Percentiles rank a stretch among this genome's conserved stretches.
These are phyloP conservation scores for Coniosporium tulheliwenetii DNA, from an alignment of 2,329 filamentous ascomycete species.

Conservation along the genomic window DNA sequence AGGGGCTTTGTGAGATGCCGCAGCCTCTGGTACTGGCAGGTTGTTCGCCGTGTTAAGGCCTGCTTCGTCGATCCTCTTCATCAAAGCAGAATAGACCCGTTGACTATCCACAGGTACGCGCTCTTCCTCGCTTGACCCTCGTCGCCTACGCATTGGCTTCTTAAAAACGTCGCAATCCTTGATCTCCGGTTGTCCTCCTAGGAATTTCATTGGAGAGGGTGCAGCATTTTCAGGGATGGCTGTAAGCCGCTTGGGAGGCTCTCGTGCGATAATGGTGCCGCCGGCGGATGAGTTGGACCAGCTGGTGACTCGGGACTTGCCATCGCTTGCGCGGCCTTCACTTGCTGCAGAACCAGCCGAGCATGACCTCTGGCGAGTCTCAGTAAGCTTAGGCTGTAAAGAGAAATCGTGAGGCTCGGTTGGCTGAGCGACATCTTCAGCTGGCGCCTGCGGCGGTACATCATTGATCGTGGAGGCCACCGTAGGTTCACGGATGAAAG, in stretches of 20 bases:
- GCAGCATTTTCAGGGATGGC: slow-evolving; percentile 44
- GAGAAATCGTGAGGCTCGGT: too few species aligned
- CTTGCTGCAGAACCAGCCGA: slow-evolving; percentile 8
- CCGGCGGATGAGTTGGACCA: slow-evolving; percentile 51
- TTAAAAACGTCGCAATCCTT: too few species aligned
- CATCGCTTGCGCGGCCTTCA: slow-evolving; percentile 26
- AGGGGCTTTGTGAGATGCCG: background rate
- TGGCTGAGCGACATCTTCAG: too few species aligned
- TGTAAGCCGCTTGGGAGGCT: slow-evolving; percentile 38
- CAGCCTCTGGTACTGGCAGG: background rate
- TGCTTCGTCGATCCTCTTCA: slow-evolving; percentile 35
- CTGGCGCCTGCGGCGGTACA: too few species aligned
- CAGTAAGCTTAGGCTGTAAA: too few species aligned
- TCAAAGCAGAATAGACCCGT: slow-evolving; percentile 48
- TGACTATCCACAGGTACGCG: slow-evolving; percentile 34
- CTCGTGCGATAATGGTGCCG: slow-evolving; percentile 36
- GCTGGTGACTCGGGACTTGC: slow-evolving; percentile 54
- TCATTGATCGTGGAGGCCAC: too few species aligned
- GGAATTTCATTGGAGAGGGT: background rate
- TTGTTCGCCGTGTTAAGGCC: background rate
- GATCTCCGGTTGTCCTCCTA: background rate
- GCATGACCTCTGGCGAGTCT: too few species aligned
- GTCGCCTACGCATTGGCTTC: too few species aligned
- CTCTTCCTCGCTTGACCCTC: background rate
- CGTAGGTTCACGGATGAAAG: background rate